Evolutionary conservation across 192 early-diverging fungal genomes (phyloP).

Genomic region (Podila verticillata): DNA sequence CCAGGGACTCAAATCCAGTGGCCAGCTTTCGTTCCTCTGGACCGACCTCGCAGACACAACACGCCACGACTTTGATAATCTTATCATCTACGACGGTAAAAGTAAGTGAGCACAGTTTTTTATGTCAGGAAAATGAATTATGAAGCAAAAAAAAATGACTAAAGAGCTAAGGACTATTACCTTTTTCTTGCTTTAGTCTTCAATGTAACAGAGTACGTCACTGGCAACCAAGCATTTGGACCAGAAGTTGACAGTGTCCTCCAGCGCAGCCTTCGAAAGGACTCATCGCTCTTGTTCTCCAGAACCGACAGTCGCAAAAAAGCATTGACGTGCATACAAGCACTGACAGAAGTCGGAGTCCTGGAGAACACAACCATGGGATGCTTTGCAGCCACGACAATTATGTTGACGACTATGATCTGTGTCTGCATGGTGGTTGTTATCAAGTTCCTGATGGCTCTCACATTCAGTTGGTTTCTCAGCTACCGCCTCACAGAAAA

Average conservation of each 20-base stretch:
- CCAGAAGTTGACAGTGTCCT: conserved; percentile 17
- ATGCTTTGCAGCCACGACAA: conserved; percentile 41
- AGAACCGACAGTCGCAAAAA: conserved; percentile 22
- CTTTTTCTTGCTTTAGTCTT: conserved; percentile 16
- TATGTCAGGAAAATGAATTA: too few species aligned
- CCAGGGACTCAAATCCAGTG: not conserved
- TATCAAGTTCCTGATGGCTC: conserved; percentile 53
- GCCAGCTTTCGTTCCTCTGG: conserved; percentile 38
- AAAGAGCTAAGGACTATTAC: too few species aligned
- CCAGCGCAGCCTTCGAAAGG: not conserved
- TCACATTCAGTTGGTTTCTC: conserved; percentile 56
- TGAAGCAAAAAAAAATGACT: not conserved
- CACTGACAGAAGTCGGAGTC: conserved; percentile 28
- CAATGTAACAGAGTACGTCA: conserved; percentile 19
- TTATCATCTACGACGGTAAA: conserved; percentile 37
- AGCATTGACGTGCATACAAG: conserved; percentile 12
- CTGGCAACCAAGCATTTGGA: conserved; percentile 8
- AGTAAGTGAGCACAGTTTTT: conserved; percentile 6
- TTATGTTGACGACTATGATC: conserved; percentile 48
- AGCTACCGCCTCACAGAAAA: conserved; percentile 49
- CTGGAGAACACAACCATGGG: conserved; percentile 55
- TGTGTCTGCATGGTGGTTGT: conserved; percentile 45
- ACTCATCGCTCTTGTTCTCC: conserved; percentile 27
- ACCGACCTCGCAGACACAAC: conserved; percentile 15
- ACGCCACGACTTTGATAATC: conserved; percentile 11